Evolutionary conservation across 2,329 filamentous ascomycete species (phyloP), one percentile per base, ranked within the genome.

Genomic region (Talaromyces sp.): DNA sequence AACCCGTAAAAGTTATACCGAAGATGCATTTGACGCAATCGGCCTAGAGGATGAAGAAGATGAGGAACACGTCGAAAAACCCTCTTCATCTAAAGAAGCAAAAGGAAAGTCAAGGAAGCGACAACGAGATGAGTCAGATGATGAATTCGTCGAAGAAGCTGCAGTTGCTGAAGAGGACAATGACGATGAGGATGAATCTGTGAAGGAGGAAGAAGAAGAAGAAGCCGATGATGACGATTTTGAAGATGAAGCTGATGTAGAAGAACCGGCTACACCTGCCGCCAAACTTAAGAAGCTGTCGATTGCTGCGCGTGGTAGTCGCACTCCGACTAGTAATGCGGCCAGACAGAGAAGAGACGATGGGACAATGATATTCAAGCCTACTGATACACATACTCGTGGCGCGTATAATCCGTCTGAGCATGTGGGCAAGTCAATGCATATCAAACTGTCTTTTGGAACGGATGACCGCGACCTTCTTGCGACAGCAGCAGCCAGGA

Each of bases 391-490:
- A 1, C 79, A 79, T 68, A 77, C 69, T 29, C 74, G 79, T 1
- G 79, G 79, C 8, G 71, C 77, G 15, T 70, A 73, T 56, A 76
- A 76, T 49, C 71, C 76, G 11, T 68, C 71, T 25, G 73, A 76
- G 17, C 76, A 77, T 65, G 71, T 75, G 31, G 75, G 74, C 1
- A 84, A 83, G 69, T 73, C 77, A 51, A 74, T 78, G n/a, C 78
- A 82, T 61, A 71, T 84, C 65, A 80, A 79, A 66, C 74, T 82
- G 61, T 77, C 83, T 1, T 86, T 85, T 73, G 85, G 86, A 4
- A 78, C 82, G 2, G 79, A 78, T 29, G 71, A 78, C 15, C 78
- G 82, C 19, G 85, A 87, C 66, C 70, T 85, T n/a, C 73, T 78
- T 19, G 78, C 82, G 10, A 73, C 83, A 4, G 65, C 85, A 6